These are phyloP conservation scores for Fusarium tanahbumbuense DNA, from an alignment of 2,329 filamentous ascomycete genomes.

Conservation along the genomic window DNA sequence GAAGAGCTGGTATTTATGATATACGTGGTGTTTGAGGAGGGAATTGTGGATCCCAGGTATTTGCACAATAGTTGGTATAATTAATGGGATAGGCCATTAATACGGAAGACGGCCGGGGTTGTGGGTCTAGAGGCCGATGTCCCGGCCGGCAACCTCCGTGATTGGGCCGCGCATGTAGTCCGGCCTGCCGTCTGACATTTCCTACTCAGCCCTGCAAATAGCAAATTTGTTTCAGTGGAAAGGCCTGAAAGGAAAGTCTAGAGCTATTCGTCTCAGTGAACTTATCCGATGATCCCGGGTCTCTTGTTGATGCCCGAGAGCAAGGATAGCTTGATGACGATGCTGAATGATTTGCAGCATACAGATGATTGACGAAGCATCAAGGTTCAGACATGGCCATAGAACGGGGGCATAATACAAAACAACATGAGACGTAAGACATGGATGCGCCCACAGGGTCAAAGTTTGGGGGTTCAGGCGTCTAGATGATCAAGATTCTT, in stretches of 20 bases:
- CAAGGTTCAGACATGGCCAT: constrained; percentile 5
- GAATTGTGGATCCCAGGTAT: neutral
- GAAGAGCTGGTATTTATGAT: neutral
- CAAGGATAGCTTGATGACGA: neutral
- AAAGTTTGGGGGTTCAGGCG: constrained; percentile 24
- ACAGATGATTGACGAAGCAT: constrained; percentile 20
- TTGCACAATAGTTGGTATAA: neutral
- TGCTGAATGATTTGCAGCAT: constrained; percentile 1
- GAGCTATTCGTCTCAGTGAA: neutral
- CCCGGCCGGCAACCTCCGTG: constrained; percentile 40
- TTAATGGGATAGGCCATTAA: neutral
- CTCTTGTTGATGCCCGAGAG: constrained; percentile 18
- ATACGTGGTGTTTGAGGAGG: constrained; percentile 10
- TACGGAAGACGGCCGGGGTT: constrained; percentile 33
- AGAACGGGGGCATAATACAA: constrained; percentile 14
- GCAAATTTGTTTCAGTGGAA: neutral
- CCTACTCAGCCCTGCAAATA: constrained; percentile 31
- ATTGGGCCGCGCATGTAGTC: constrained; percentile 38
- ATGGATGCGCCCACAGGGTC: constrained; percentile 10
- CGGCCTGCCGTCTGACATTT: constrained; percentile 25
- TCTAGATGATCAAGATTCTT: constrained; percentile 5
- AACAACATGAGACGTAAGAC: constrained; percentile 17
- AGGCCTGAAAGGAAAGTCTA: neutral
- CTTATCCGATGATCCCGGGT: neutral
- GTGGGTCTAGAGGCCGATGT: constrained; percentile 27